phyloP scores from a whole-genome alignment of 371 early-diverging fungal genomes.

The Mortierella sp. region DNA sequence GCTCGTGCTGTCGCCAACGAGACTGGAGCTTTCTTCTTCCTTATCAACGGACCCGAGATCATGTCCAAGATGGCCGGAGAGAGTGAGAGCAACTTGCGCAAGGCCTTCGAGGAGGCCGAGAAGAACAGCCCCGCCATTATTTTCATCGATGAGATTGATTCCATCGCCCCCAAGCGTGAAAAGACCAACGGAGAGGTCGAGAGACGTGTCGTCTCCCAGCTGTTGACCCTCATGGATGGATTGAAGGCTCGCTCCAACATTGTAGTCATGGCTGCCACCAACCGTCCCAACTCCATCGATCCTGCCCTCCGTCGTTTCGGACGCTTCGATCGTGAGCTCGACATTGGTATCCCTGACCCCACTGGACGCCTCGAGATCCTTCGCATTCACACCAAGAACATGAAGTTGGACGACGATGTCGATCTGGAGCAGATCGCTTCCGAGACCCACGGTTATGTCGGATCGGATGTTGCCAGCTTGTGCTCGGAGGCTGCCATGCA shows the following conservation, averaged over 20 bases:
- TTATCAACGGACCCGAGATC: conserved; percentile 99
- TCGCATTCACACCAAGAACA: conserved; percentile 99
- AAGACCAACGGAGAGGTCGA: conserved; percentile 99
- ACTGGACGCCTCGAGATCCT: conserved; percentile 99
- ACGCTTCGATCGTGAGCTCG: conserved; percentile 99
- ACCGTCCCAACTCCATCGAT: conserved; percentile 99
- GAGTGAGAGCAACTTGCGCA: conserved; percentile 97
- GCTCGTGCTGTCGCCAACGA: conserved; percentile 85
- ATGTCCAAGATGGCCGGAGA: conserved; percentile 99
- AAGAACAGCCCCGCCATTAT: conserved; percentile 98
- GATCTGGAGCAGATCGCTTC: conserved; percentile 98
- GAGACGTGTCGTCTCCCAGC: conserved; percentile 99
- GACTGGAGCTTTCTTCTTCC: conserved; percentile 90
- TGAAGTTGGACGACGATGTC: conserved; percentile 98
- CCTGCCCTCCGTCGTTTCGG: conserved; percentile 99
- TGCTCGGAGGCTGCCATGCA: conserved; percentile 99
- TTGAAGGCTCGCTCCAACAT: conserved; percentile 98
- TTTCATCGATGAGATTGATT: conserved; percentile 98
- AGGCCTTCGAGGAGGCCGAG: conserved; percentile 99
- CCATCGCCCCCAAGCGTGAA: conserved; percentile 99
- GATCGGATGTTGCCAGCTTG: conserved; percentile 98
- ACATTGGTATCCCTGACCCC: conserved; percentile 99
- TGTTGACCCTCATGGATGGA: conserved; percentile 99
- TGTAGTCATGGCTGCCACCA: conserved; percentile 99
- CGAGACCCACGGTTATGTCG: conserved; percentile 99